These are phyloP conservation scores for Trichoderma koningiopsis DNA, from an alignment of 2,329 filamentous ascomycete genomes.

Conservation along the genomic window DNA sequence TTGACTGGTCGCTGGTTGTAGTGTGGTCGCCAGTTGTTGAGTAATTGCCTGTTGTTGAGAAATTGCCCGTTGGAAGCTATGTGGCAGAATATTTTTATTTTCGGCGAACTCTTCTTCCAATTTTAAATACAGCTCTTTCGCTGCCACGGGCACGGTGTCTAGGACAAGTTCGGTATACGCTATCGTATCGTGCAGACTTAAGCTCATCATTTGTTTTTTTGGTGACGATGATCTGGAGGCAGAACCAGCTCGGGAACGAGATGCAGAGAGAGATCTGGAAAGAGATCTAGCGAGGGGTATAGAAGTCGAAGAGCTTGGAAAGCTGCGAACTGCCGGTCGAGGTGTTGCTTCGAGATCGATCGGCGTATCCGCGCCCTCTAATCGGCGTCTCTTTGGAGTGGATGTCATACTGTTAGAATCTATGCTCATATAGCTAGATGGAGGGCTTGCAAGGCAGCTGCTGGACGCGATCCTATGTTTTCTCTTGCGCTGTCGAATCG, in stretches of 20 bases:
- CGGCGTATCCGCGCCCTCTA: not conserved
- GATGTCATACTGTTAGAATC: not conserved
- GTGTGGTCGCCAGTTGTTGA: not conserved
- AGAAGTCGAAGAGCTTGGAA: not conserved
- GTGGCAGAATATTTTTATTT: not conserved
- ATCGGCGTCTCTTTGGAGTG: not conserved
- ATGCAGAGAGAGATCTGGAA: not conserved
- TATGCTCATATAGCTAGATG: not conserved
- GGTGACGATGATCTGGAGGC: not conserved
- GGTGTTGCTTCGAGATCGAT: not conserved
- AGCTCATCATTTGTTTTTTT: conserved; percentile 4
- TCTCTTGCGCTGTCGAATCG: not conserved
- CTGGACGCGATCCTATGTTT: not conserved
- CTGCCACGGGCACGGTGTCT: not conserved
- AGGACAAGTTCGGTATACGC: not conserved
- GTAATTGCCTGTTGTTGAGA: not conserved
- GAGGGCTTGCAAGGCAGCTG: not conserved
- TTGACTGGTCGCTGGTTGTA: not conserved
- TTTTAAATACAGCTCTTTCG: not conserved
- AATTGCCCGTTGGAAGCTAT: not conserved
- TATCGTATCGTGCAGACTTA: not conserved
- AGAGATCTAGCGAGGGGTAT: not conserved
- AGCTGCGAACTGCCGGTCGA: not conserved
- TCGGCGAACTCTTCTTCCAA: not conserved
- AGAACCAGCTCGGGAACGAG: not conserved